A percentile compares a stretch with the other conserved stretches of the same genome.
Conservation (phyloP, 345 rosid species). For the Gossypium arboreum region DNA sequence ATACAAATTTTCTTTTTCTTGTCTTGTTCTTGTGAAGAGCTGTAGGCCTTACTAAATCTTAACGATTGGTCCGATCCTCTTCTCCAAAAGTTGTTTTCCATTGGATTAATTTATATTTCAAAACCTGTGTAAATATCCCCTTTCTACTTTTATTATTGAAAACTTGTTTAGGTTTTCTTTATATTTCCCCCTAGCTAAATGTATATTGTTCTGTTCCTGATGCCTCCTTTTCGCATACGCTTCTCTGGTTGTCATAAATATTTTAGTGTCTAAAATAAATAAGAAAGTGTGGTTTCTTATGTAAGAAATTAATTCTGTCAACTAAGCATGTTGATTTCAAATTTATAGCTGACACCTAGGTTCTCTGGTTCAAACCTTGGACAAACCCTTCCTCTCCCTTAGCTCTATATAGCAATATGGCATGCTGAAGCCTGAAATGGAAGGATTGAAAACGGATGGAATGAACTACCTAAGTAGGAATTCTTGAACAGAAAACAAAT, state of each 20-base stretch:
- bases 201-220: not conserved
- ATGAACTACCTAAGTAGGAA: not conserved
- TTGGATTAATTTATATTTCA: not conserved
- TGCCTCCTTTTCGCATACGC: not conserved
- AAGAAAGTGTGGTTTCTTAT: too few relatives aligned
- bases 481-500: not conserved
- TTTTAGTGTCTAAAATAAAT: not conserved
- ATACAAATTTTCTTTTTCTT: not conserved
- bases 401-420: constrained; percentile 6
- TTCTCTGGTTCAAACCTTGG: too few relatives aligned
- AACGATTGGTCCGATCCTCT: not conserved
- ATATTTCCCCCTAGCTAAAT: not conserved
- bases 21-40: not conserved
- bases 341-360: too few relatives aligned
- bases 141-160: not conserved
- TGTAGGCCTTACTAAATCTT: not conserved
- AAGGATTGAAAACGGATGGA: constrained; percentile 17
- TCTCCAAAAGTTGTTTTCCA: not conserved
- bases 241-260: not conserved
- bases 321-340: too few relatives aligned
- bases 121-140: not conserved
- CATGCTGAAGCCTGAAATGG: not conserved
- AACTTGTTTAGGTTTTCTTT: not conserved
- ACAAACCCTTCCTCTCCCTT: not conserved
- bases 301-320: too few relatives aligned